Evolutionary conservation across 352 stramenopile species (phyloP).

Genomic region (Phytophthora lateralis): DNA sequence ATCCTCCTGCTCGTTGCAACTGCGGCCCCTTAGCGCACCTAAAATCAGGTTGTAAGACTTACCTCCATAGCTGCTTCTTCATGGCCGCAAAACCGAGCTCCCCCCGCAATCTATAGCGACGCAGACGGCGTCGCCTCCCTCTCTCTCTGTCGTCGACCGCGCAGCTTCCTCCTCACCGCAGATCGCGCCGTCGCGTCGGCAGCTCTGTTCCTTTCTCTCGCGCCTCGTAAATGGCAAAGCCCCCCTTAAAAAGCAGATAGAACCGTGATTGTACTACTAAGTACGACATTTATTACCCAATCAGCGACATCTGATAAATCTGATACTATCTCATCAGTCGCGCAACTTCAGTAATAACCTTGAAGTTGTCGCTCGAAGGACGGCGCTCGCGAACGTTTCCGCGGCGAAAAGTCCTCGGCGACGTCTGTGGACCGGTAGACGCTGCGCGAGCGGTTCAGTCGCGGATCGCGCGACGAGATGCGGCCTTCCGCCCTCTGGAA

Average conservation of each 20-base stretch:
- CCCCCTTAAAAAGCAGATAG: conserved; percentile 6
- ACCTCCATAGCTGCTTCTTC: conserved; percentile 49
- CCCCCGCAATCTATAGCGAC: conserved; percentile 4
- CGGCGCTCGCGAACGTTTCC: conserved; percentile 31
- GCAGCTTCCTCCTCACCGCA: conserved; percentile 10
- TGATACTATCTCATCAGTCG: conserved; percentile 32
- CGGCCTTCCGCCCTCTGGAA: conserved; percentile 24
- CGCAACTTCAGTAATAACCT: conserved; percentile 22
- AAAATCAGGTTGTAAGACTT: conserved; percentile 17
- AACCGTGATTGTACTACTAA: conserved; percentile 15
- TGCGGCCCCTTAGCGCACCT: not conserved
- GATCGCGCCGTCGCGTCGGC: conserved; percentile 25
- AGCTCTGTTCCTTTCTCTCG: conserved; percentile 32
- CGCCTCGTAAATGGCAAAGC: conserved; percentile 13
- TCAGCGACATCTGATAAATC: conserved; percentile 25
- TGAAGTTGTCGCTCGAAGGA: conserved; percentile 29
- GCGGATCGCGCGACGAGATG: conserved; percentile 21
- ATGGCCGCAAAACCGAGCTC: conserved; percentile 17
- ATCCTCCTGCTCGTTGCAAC: too few relatives aligned
- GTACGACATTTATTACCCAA: conserved; percentile 34
- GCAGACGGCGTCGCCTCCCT: not conserved
- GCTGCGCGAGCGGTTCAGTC: conserved; percentile 38
- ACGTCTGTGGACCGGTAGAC: conserved; percentile 30
- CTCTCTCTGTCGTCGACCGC: conserved; percentile 13
- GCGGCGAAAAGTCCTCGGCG: conserved; percentile 25